Evolutionary conservation across 495 filamentous ascomycete genomes (phyloP).

Genomic region (Rusavskia elegans): DNA sequence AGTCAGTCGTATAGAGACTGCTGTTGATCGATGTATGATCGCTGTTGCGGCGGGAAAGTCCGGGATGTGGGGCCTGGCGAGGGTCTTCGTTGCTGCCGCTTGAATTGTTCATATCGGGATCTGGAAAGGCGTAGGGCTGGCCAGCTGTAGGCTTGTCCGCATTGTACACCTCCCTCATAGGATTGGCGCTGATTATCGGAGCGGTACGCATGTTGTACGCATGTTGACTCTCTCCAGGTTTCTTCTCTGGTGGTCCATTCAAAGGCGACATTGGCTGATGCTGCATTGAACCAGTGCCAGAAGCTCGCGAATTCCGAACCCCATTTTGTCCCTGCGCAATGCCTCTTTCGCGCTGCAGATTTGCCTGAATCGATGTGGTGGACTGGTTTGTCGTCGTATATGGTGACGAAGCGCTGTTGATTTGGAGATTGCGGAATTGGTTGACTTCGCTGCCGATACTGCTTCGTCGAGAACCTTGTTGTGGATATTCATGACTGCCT

Average conservation of each 20-base stretch:
- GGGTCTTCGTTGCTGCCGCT: slow-evolving; percentile 34
- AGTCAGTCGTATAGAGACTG: slow-evolving; percentile 56
- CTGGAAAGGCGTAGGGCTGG: slow-evolving; percentile 69
- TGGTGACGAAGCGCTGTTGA: slow-evolving; percentile 45
- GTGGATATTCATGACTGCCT: slow-evolving; percentile 28
- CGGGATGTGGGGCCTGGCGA: slow-evolving; percentile 10
- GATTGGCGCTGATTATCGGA: slow-evolving; percentile 61
- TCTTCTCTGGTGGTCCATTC: slow-evolving; percentile 31
- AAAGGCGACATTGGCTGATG: slow-evolving; percentile 32
- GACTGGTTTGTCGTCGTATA: slow-evolving; percentile 59
- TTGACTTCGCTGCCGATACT: slow-evolving; percentile 68
- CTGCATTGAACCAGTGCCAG: slow-evolving; percentile 12
- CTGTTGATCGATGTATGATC: slow-evolving; percentile 57
- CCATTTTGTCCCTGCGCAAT: slow-evolving; percentile 35
- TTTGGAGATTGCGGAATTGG: slow-evolving; percentile 50
- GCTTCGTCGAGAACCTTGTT: slow-evolving; percentile 48
- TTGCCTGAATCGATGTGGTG: slow-evolving; percentile 53
- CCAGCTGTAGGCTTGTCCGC: slow-evolving; percentile 69
- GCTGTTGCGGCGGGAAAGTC: slow-evolving; percentile 52
- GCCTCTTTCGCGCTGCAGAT: slow-evolving; percentile 40
- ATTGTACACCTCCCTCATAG: slow-evolving; percentile 60
- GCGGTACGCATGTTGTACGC: slow-evolving; percentile 43
- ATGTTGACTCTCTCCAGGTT: slow-evolving; percentile 36
- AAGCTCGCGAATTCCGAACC: slow-evolving; percentile 39
- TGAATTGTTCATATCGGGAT: slow-evolving; percentile 47